Base-by-base conservation (phyloP, 352 stramenopile genomes). In the Pythium volutum region DNA sequence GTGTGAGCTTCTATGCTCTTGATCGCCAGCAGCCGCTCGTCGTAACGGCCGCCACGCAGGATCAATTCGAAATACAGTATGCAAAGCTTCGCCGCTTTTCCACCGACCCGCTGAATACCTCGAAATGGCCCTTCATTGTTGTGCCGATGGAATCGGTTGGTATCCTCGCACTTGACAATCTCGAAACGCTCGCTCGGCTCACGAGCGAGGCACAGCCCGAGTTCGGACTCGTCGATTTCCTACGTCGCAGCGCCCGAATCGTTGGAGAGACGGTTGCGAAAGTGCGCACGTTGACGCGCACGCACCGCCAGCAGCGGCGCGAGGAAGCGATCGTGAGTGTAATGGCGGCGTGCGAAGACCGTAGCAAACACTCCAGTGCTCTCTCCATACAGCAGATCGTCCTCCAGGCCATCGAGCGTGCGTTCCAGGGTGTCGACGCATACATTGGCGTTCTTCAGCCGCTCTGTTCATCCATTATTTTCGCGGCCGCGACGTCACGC, bases 191-290 rank as follows among this genome's bases (percentile, higher is more conserved):
- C 41, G 74, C 73, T 27, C 64, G 64, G 0, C 55, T 83, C 2
- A 51, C 76, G 1, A 48, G 60, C 15, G 75, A 81, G 39, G 2
- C 55, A 0, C 81, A 90, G 20, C 84, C 84, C 16, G 84, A 94
- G 63, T 68, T 90, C 14, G 84, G 84, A 0, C 49, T 94, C 14
- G 73, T 92, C n/a, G 84, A 94, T 55, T 92, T 89, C 50, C 53
- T 94, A 11, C 66, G 69, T 10, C 76, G 73, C 41, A 63, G 86
- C 14, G 77, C 69, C 0, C 6, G 25, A 0, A 39, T 43, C 11
- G 20, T 89, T 2, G 67, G 48, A 3, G 34, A 55, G 1, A 68
- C 64, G 1, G 29, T 87, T 3, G 26, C 14, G 0, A 6, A 20
- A 0, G 62, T 71, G 2, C 70, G 75, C 1, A 9, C 20, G 5